phyloP scores from a whole-genome alignment of 208 protist species.

The Acanthamoeba royreba region DNA sequence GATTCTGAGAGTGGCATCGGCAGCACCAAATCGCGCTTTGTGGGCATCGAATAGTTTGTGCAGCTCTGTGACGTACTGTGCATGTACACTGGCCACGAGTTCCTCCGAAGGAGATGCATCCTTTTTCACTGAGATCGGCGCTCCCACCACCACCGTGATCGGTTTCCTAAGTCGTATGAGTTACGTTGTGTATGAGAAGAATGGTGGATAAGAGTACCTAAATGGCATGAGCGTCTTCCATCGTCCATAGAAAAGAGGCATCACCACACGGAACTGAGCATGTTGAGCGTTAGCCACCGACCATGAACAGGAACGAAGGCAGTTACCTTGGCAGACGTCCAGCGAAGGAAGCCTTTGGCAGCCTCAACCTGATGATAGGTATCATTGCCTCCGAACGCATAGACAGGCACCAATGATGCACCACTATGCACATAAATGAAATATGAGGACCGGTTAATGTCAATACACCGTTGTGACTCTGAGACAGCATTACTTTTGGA shows the following conservation, averaged over 20 bases:
- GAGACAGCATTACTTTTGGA: not conserved
- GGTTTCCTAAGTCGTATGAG: too few relatives aligned
- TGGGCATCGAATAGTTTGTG: not conserved
- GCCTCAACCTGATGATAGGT: not conserved
- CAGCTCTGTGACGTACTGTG: not conserved
- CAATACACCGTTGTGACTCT: not conserved
- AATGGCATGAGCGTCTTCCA: not conserved
- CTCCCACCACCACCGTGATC: not conserved
- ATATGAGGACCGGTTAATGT: not conserved
- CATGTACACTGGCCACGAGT: not conserved
- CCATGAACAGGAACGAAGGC: not conserved
- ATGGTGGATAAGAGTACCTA: too few relatives aligned
- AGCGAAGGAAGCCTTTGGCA: not conserved
- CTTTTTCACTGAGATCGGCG: not conserved
- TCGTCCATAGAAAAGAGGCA: not conserved
- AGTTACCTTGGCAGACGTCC: not conserved
- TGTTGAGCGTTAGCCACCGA: not conserved
- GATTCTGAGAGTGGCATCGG: not conserved
- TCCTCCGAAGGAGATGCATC: not conserved
- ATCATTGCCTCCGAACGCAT: not conserved
- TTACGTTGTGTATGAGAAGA: too few relatives aligned
- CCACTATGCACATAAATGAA: not conserved
- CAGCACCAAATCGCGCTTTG: not conserved
- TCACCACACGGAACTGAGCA: not conserved
- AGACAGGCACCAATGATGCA: not conserved